Conservation (phyloP, 345 rosid genomes). For the Anacardium occidentale region DNA sequence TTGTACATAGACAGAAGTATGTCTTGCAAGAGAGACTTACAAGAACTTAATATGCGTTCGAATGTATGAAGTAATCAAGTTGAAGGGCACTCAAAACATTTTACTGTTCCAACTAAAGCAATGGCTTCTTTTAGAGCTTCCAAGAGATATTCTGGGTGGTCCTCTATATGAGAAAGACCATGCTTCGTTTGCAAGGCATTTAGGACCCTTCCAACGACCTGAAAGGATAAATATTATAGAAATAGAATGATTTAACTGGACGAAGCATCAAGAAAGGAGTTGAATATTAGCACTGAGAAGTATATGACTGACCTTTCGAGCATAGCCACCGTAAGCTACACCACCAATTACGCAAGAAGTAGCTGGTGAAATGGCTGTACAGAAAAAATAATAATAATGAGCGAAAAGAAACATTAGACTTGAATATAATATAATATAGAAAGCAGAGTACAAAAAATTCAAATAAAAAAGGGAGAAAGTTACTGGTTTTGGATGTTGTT, state of each 20-base stretch:
- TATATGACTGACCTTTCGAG: conserved; percentile 43
- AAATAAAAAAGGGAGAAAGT: neutral
- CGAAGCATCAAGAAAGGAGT: neutral
- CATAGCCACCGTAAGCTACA: conserved; percentile 60
- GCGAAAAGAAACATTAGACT: neutral
- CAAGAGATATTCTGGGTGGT: conserved; percentile 44
- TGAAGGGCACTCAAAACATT: conserved; percentile 31
- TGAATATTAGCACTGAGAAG: neutral
- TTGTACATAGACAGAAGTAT: no score
- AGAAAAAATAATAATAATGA: no score
- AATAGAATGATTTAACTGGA: no score
- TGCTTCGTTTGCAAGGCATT: conserved; percentile 40
- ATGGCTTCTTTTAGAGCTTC: conserved; percentile 47
- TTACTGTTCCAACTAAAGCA: conserved; percentile 49
- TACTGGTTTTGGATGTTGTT: conserved; percentile 28
- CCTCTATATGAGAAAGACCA: conserved; percentile 39
- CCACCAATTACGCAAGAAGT: conserved; percentile 42
- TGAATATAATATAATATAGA: neutral
- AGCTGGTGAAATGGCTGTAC: conserved; percentile 3
- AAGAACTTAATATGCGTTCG: no score
- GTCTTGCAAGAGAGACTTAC: no score
- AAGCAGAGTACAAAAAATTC: neutral
- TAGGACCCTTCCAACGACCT: conserved; percentile 61
- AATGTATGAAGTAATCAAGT: neutral
- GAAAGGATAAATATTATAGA: neutral